Evolutionary conservation across 164 flowering plant species (phyloP), one percentile per base, ranked within the genome.

Genomic region (Sedum album): DNA sequence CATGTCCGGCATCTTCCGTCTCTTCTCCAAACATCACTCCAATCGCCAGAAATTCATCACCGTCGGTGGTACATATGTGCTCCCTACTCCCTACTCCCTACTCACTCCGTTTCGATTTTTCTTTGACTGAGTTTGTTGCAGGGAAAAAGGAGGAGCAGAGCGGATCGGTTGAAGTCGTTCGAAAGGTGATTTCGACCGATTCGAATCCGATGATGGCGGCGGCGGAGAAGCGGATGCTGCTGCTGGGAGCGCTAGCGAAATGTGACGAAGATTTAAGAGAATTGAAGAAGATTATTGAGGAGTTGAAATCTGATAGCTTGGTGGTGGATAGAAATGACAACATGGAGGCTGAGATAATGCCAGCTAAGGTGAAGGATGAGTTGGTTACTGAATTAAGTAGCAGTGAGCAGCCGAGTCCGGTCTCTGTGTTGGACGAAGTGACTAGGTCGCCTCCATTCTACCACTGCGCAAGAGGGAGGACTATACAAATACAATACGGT

Each of bases 191-290:
- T 7, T 35, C 38, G 38, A 35, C 38, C 38, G 38, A 35, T 35
- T 35, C 38, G 38, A n/a, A n/a, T n/a, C n/a, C n/a, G n/a, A n/a
- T n/a, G n/a, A n/a, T n/a, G n/a, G n/a, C 38, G 38, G 46, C 82
- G 2, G 69, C 78, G 7, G 92, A 89, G 67, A 84, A 86, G 82
- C 73, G 96, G 70, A 61, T 77, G 79, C 78, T 73, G 75, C 77
- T 89, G 63, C 20, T 89, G 68, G 85, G 81, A 61, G 92, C 90
- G 0, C 53, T 92, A 77, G 85, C 88, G 76, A 89, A 81, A 67
- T 92, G 97, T 69, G 89, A 92, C 63, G 82, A 82, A 66, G 97
- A 92, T 68, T 75, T 92, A 60, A 82, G 81, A 71, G 78, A 82
- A 2, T 78, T 92, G 35, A 86, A 79, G 85, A 82, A 73, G 71